Evolutionary conservation across 306 rosid genomes (phyloP), one percentile per base, ranked within the genome.

Genomic region (Lathyrus tuberosus): DNA sequence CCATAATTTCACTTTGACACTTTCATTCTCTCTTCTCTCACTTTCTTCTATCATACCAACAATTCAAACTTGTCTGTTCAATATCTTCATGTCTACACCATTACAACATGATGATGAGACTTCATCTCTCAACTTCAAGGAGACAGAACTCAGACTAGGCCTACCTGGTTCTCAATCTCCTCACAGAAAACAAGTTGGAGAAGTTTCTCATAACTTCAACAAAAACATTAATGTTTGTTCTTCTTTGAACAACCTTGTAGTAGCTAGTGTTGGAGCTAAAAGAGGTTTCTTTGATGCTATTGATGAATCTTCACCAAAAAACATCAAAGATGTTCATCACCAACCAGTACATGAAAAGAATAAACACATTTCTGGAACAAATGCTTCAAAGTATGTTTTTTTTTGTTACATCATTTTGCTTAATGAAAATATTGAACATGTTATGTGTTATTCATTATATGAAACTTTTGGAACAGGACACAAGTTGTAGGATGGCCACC

Each of bases 401-500:
- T 77, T 54, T 4, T n/a, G n/a, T 54, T 24, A 4, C 8, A 54
- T 54, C 65, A 30, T 61, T 57, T 2, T 72, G 8, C 13, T 60
- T 24, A 17, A 65, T 6, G 6, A 35, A 35, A 35, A 6, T 33
- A 33, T 33, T 33, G 37, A 53, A 16, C 31, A 10, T 24, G 57
- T 51, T 77, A 16, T 10, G 33, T 24, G 33, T 28, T 16, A 6
- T 49, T 60, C n/a, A 5, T 64, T 64, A 47, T 31, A 17, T 62
- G 12, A 66, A 74, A 63, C 26, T 47, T 49, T 57, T 84, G 86
- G 28, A 72, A 75, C 92, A 94, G 98, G 85, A 83, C 97, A 71
- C 98, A 90, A 71, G 96, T 88, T 75, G 98, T 94, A 69, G 98
- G 98, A 77, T 94, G 97, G 98, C 98, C 98, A 66, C 98, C 98